Evolutionary conservation across 371 early-diverging fungal genomes (phyloP).

Genomic region (Mortierella sp.): DNA sequence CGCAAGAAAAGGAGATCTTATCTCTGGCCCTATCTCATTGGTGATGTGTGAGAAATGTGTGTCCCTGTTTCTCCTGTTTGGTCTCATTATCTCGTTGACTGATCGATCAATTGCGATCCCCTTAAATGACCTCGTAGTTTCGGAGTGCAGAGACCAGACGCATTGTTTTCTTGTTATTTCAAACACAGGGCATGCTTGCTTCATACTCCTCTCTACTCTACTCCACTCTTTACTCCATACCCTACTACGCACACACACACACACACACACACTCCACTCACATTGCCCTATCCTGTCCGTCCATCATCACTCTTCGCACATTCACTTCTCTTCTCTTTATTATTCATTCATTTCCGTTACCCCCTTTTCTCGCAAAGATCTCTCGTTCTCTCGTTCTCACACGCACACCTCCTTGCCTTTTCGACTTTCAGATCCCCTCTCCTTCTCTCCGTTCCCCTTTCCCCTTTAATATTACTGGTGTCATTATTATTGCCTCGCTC

Average conservation of each 20-base stretch:
- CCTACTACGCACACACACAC: neutral
- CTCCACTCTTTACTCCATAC: neutral
- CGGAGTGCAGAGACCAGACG: neutral
- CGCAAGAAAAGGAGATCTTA: too few relatives aligned
- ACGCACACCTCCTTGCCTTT: neutral
- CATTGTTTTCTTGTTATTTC: neutral
- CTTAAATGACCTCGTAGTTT: neutral
- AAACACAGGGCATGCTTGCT: neutral
- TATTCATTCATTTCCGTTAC: neutral
- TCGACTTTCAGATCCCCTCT: neutral
- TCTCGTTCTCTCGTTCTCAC: neutral
- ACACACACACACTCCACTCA: neutral
- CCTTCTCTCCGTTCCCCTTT: neutral
- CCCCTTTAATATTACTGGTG: neutral
- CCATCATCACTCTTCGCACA: neutral
- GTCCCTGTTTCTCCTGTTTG: too few relatives aligned
- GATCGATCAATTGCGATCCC: constrained; percentile 23
- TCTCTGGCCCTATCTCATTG: too few relatives aligned
- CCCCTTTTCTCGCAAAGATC: neutral
- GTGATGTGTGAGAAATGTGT: too few relatives aligned
- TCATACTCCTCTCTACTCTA: too few relatives aligned
- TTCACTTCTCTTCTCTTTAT: neutral
- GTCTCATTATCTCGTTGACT: too few relatives aligned
- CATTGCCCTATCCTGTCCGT: neutral
- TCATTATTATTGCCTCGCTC: neutral